These are phyloP conservation scores for Sedum album DNA, from an alignment of 164 flowering plant genomes.

Conservation along the genomic window DNA sequence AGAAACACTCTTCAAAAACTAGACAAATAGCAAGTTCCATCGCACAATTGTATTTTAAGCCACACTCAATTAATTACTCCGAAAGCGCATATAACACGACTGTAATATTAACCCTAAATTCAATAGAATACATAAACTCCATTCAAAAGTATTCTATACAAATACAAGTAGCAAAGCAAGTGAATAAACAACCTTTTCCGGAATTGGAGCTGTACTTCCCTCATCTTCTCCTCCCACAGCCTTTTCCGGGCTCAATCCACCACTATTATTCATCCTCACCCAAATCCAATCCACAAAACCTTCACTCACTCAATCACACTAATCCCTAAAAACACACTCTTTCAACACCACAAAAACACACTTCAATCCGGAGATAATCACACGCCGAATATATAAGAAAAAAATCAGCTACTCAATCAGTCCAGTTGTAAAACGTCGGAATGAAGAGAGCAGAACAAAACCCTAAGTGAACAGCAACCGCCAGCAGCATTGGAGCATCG, in stretches of 20 bases:
- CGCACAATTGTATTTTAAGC: too few relatives aligned
- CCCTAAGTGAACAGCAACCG: background rate
- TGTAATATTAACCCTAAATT: too few relatives aligned
- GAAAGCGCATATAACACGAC: too few relatives aligned
- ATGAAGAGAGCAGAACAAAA: background rate
- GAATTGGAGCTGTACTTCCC: background rate
- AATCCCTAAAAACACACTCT: slow-evolving; percentile 2
- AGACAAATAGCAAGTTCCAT: too few relatives aligned
- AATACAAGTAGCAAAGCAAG: background rate
- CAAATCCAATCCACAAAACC: background rate
- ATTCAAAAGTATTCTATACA: background rate
- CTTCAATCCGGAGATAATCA: background rate
- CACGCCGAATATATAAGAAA: background rate
- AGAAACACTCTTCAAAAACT: too few relatives aligned
- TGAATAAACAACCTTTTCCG: background rate
- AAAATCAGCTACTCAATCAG: background rate
- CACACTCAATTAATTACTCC: too few relatives aligned
- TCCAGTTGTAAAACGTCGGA: background rate
- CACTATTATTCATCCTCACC: background rate
- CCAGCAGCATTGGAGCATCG: background rate
- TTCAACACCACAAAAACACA: background rate
- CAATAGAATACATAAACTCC: background rate
- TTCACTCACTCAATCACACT: too few relatives aligned
- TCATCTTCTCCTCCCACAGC: background rate
- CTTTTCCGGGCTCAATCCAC: slow-evolving; percentile 2